phyloP scores from a whole-genome alignment of 1,284 basidiomycete genomes.

The Afroboletus lepidellus region DNA sequence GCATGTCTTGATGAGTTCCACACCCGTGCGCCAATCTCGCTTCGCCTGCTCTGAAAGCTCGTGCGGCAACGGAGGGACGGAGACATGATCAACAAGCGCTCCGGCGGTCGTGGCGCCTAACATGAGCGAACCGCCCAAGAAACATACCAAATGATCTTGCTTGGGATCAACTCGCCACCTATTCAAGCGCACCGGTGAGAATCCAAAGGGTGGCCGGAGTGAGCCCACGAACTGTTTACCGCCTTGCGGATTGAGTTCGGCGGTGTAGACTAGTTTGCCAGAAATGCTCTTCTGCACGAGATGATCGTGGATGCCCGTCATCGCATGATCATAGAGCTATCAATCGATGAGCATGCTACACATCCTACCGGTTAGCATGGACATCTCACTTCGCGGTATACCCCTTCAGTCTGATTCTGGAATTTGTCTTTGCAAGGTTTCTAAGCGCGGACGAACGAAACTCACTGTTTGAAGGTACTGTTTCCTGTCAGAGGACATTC shows the following conservation, averaged over 20 bases:
- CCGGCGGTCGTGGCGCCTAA: conserved; percentile 81
- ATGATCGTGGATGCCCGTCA: conserved; percentile 77
- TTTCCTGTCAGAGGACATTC: conserved; percentile 52
- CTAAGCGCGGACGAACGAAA: conserved; percentile 1
- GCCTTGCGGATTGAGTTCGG: conserved; percentile 71
- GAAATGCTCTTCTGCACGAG: conserved; percentile 66
- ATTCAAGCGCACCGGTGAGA: conserved; percentile 7
- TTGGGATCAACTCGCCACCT: conserved; percentile 81
- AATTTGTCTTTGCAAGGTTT: conserved; percentile 10
- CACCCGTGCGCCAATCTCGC: conserved; percentile 82
- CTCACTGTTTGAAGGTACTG: conserved; percentile 77
- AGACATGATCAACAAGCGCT: conserved; percentile 46
- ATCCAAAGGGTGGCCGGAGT: conserved; percentile 1
- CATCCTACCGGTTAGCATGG: neutral
- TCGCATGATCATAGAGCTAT: conserved; percentile 85
- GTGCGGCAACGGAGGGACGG: conserved; percentile 56
- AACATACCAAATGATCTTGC: conserved; percentile 96
- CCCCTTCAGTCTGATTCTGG: conserved; percentile 75
- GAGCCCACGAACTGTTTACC: conserved; percentile 44
- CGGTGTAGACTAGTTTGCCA: conserved; percentile 71
- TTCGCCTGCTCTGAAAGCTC: conserved; percentile 57
- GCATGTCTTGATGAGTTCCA: conserved; percentile 84
- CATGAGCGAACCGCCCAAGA: conserved; percentile 89
- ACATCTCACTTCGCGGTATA: conserved; percentile 69
- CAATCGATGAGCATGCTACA: conserved; percentile 1